These are phyloP conservation scores for Stentor roeselii DNA, from an alignment of 73 alveolate genomes.

Conservation along the genomic window DNA sequence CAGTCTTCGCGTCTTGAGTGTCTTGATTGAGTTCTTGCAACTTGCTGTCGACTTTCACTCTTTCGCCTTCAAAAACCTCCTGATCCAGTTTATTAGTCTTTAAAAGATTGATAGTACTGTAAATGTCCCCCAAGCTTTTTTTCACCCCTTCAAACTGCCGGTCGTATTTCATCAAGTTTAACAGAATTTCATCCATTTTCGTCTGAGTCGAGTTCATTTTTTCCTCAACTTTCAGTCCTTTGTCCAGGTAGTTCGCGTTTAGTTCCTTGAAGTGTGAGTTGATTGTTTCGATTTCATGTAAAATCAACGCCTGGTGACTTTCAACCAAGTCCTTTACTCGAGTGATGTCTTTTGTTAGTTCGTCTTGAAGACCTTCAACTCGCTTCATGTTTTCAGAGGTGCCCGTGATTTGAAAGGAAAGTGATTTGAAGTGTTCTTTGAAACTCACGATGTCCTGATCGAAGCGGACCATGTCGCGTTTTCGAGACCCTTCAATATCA, in stretches of 20 bases:
- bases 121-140: background rate
- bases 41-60: background rate
- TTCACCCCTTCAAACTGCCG: background rate
- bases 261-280: constrained; percentile 7
- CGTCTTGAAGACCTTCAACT: constrained; percentile 11
- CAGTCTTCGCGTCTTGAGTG: background rate
- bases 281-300: background rate
- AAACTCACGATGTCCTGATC: background rate
- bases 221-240: background rate
- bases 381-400: background rate
- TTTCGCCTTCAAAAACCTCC: background rate
- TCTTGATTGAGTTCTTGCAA: background rate
- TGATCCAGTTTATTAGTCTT: background rate
- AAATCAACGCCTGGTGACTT: background rate
- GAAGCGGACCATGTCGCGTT: background rate
- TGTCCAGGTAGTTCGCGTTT: background rate
- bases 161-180: background rate
- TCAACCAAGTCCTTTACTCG: background rate
- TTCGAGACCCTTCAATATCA: constrained; percentile 15
- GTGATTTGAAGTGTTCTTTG: background rate
- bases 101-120: background rate
- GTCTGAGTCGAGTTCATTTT: background rate
- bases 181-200: background rate
- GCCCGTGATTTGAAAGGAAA: background rate
- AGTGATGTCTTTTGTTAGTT: constrained; percentile 8